A percentile compares a stretch with the other conserved stretches of the same genome.
Evolutionary conservation across 1,284 basidiomycete genomes (phyloP).

Genomic region (Irpex lacteus): DNA sequence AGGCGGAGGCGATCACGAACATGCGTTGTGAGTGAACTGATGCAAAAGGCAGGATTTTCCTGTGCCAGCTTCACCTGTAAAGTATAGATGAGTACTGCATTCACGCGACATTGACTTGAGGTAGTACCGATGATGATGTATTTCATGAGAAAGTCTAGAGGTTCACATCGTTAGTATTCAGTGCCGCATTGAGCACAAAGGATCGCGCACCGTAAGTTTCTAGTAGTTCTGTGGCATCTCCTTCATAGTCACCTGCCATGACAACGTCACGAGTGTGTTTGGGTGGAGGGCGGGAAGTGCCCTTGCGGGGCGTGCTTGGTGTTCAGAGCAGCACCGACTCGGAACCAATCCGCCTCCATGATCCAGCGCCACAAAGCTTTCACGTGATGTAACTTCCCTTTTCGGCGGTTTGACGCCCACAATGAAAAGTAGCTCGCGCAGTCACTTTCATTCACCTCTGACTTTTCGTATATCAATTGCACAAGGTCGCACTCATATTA

Average conservation of each 20-base stretch:
- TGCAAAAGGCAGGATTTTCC: slow-evolving; percentile 96
- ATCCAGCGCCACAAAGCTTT: slow-evolving; percentile 1
- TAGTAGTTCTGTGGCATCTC: slow-evolving; percentile 83
- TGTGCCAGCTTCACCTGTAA: slow-evolving; percentile 87
- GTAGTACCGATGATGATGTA: slow-evolving; percentile 89
- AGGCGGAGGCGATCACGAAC: slow-evolving; percentile 46
- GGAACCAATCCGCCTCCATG: not conserved
- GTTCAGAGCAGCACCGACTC: not conserved
- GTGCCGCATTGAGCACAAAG: not conserved
- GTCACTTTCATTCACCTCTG: no score
- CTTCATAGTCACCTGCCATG: slow-evolving; percentile 66
- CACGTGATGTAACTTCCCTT: slow-evolving; percentile 6
- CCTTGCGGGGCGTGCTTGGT: slow-evolving; percentile 4
- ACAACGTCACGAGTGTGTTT: slow-evolving; percentile 12
- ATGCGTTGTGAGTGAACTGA: slow-evolving; percentile 93
- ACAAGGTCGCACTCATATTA: not conserved
- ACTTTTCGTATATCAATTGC: no score
- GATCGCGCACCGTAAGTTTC: slow-evolving; percentile 81
- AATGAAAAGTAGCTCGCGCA: no score
- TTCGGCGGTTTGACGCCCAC: not conserved
- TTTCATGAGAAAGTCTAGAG: slow-evolving; percentile 92
- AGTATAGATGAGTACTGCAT: not conserved
- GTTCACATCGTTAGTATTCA: slow-evolving; percentile 8
- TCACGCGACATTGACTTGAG: not conserved
- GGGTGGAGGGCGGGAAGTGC: slow-evolving; percentile 7